phyloP scores from a whole-genome alignment of 2,329 filamentous ascomycete genomes.

The Graphium sp. region DNA sequence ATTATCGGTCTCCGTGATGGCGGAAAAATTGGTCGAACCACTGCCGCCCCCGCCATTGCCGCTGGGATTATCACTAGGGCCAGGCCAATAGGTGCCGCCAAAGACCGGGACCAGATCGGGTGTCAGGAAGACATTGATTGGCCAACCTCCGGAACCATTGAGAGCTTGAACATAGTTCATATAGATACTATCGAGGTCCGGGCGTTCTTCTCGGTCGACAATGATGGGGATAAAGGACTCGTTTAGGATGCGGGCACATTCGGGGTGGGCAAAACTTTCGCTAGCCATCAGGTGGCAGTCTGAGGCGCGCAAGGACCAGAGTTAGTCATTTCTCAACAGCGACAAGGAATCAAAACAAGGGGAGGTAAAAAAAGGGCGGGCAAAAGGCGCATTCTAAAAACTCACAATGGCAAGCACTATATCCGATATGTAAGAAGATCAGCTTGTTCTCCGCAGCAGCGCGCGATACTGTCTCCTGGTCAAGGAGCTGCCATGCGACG shows the following conservation, averaged over 20 bases:
- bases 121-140: slow-evolving; percentile 90
- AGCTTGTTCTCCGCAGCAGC: slow-evolving; percentile 73
- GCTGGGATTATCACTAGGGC: no score
- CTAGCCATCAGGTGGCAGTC: slow-evolving; percentile 83
- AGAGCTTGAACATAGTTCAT: slow-evolving; percentile 98
- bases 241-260: slow-evolving; percentile 72
- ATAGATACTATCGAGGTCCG: slow-evolving; percentile 88
- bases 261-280: slow-evolving; percentile 74
- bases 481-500: slow-evolving; percentile 85
- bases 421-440: slow-evolving; percentile 88
- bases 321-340: slow-evolving; percentile 8
- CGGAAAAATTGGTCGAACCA: slow-evolving; percentile 16
- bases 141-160: slow-evolving; percentile 82
- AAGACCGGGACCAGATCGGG: slow-evolving; percentile 88
- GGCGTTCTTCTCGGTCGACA: slow-evolving; percentile 83
- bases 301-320: slow-evolving; percentile 12
- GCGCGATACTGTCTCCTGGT: slow-evolving; percentile 55
- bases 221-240: slow-evolving; percentile 79
- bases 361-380: not conserved
- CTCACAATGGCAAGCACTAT: slow-evolving; percentile 87
- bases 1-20: slow-evolving; percentile 17
- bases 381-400: slow-evolving; percentile 10
- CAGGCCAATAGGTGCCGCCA: slow-evolving; percentile 91
- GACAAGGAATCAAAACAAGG: slow-evolving; percentile 1
- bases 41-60: no score